Conservation (phyloP, 140 eudicot genomes). For the Ambrosia hybrid region DNA sequence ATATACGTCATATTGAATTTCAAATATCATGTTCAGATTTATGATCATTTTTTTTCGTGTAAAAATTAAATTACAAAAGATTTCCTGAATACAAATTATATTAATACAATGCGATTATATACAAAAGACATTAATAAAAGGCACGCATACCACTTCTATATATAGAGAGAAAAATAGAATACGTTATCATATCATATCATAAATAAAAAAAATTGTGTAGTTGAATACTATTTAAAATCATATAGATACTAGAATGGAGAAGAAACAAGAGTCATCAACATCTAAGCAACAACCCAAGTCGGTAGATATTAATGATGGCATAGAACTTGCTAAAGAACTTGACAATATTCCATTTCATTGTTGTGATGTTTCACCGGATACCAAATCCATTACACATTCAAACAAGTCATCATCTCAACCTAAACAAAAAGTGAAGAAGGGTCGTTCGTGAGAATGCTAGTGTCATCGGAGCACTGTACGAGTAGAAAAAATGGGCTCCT, state of each 20-base stretch:
- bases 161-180: not conserved
- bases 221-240: not conserved
- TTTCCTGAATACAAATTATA: too few relatives aligned
- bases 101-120: not conserved
- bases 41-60: too few relatives aligned
- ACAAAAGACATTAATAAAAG: not conserved
- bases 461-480: too few relatives aligned
- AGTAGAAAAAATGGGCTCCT: too few relatives aligned
- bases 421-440: too few relatives aligned
- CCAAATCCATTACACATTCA: slow-evolving; percentile 12
- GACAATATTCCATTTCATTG: slow-evolving; percentile 17
- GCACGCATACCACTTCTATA: not conserved
- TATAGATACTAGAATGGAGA: slow-evolving; percentile 15
- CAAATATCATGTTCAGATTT: too few relatives aligned
- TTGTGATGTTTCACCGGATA: slow-evolving; percentile 23
- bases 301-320: slow-evolving; percentile 3
- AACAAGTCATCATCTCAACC: not conserved
- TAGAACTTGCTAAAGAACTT: slow-evolving; percentile 21
- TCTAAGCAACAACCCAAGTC: not conserved
- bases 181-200: too few relatives aligned
- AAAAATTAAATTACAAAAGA: not conserved
- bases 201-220: not conserved
- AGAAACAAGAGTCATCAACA: slow-evolving; percentile 2
- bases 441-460: too few relatives aligned
- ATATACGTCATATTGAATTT: too few relatives aligned